Conservation (phyloP, 805 yeast species). For the Lipomyces yamanashiensis region DNA sequence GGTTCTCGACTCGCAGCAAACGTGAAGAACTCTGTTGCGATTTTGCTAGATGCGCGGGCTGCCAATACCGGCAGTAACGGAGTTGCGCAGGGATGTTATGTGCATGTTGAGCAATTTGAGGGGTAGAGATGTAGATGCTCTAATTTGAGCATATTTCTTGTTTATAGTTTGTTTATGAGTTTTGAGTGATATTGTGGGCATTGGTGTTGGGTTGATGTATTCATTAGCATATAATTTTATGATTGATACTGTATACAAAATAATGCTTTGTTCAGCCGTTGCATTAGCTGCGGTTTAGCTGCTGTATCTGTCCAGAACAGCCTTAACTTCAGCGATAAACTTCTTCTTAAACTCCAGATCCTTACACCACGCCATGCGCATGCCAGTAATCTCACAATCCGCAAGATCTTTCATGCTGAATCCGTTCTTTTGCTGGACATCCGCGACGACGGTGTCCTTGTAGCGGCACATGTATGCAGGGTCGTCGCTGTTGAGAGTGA, state of each 20-base stretch:
- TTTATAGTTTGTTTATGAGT: neutral
- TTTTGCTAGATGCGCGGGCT: conserved; percentile 34
- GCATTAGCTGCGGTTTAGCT: neutral
- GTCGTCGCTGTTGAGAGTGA: conserved; percentile 26
- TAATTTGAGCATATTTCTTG: neutral
- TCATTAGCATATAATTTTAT: neutral
- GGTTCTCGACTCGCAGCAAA: conserved; percentile 21
- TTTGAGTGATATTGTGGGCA: too few relatives aligned
- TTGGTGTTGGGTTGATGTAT: conserved; percentile 1
- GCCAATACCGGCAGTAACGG: conserved; percentile 35
- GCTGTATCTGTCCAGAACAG: conserved; percentile 5
- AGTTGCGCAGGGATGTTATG: conserved; percentile 38
- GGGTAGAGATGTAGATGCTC: neutral
- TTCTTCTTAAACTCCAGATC: conserved; percentile 22
- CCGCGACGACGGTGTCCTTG: conserved; percentile 12
- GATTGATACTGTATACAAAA: neutral
- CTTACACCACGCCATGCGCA: conserved; percentile 23
- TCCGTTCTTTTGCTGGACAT: conserved; percentile 8
- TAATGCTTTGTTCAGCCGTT: neutral
- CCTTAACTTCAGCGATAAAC: conserved; percentile 13
- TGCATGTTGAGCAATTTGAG: conserved; percentile 35
- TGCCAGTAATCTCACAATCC: conserved; percentile 15
- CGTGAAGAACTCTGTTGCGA: conserved; percentile 29
- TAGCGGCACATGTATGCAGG: conserved; percentile 28
- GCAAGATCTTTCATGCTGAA: conserved; percentile 16